Evolutionary conservation across 164 flowering plant species (phyloP), one percentile per base, ranked within the genome.

Genomic region (Nymphaea colorata): DNA sequence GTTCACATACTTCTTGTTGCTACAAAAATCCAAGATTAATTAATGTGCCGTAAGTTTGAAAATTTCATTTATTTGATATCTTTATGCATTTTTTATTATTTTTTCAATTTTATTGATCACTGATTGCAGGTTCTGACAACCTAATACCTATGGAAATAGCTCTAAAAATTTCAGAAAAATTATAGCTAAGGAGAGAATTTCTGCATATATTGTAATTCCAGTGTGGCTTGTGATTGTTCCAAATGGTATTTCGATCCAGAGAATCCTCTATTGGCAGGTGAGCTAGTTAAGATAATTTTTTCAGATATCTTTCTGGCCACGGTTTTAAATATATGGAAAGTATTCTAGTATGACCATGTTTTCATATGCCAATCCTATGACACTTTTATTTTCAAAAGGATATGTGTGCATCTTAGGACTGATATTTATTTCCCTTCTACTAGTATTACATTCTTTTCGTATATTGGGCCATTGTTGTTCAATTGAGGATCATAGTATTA

Each of bases 181-280:
- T 57, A 87, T 80, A 84, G 92, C 92, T 53, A 80, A 86, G 71
- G 90, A 90, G 80, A 87, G 98, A 80, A 90, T 94, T 83, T 89
- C 96, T 73, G 94, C 81, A 60, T 94, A 91, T 70, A 81, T 94
- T 70, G 85, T 91, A 67, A 74, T 93, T 42, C 98, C 97, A 6
- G 91, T 93, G 97, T 94, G 97, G 97, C 97, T 97, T 44, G 97
- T 91, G 79, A 97, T 97, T 70, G 83, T 81, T 74, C 97, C 99
- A 57, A 88, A 95, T 41, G 85, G 85, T 66, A 82, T 80, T 71
- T 85, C 96, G 36, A 89, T 90, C 43, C 97, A 94, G 70, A 80
- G 96, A 75, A 94, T 94, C 73, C 82, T 94, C n/a, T 94, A 77
- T 76, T 94, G 98, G 97, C 96, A 94, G 97, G 64, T 61, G 98